Evolutionary conservation across 148 eudicot species (phyloP).

Genomic region (Rhododendron molle): DNA sequence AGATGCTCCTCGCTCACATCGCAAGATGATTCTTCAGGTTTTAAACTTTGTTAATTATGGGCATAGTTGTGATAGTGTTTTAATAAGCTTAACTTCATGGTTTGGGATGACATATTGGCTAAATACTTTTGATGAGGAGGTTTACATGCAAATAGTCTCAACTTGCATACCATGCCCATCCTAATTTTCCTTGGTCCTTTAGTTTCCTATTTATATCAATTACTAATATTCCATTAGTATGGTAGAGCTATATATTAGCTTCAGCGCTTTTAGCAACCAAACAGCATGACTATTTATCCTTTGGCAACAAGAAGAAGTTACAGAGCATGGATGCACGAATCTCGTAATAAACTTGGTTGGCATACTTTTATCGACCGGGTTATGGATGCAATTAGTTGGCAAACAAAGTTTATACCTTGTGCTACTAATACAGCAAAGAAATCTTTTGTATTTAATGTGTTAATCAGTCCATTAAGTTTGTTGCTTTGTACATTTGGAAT

Average conservation of each 20-base stretch:
- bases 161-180: not conserved
- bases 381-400: slow-evolving; percentile 3
- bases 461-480: not conserved
- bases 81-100: not conserved
- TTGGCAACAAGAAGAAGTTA: not conserved
- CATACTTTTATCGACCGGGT: not conserved
- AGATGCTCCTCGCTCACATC: slow-evolving; percentile 36
- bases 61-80: not conserved
- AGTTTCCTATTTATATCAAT: not conserved
- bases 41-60: not conserved
- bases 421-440: slow-evolving; percentile 6
- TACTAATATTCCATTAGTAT: not conserved
- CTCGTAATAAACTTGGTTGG: not conserved
- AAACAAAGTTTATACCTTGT: not conserved
- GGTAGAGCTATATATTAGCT: not conserved
- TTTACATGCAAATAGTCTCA: not conserved
- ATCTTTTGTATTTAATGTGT: slow-evolving; percentile 12
- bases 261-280: not conserved
- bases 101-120: not conserved
- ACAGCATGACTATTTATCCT: not conserved
- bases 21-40: slow-evolving; percentile 50
- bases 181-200: not conserved
- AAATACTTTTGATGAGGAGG: not conserved
- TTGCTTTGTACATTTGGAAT: slow-evolving; percentile 6
- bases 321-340: not conserved